These are phyloP conservation scores for Nicotiana otophora DNA, from an alignment of 257 asterid genomes.

Conservation along the genomic window DNA sequence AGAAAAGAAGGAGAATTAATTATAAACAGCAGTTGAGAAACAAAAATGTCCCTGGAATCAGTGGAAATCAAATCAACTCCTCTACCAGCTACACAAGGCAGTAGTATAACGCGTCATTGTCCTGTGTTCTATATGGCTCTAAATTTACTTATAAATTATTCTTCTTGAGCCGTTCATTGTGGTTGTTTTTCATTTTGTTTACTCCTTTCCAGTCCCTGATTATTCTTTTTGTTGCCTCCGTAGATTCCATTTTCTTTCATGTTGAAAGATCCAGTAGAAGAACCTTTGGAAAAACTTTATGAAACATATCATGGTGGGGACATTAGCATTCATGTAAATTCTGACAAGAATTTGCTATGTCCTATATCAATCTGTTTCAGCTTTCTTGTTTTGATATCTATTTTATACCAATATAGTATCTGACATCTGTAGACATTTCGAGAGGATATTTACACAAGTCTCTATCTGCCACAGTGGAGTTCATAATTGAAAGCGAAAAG, in stretches of 20 bases:
- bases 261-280: slow-evolving; percentile 46
- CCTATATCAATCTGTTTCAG: neutral
- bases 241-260: slow-evolving; percentile 70
- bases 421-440: slow-evolving; percentile 54
- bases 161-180: neutral
- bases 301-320: slow-evolving; percentile 86
- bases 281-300: slow-evolving; percentile 47
- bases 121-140: neutral
- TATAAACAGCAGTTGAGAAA: neutral
- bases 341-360: neutral
- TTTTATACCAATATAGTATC: slow-evolving; percentile 48
- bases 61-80: neutral
- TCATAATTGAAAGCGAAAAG: slow-evolving; percentile 61
- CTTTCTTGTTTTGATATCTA: slow-evolving; percentile 29
- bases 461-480: slow-evolving; percentile 57
- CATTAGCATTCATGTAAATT: slow-evolving; percentile 65
- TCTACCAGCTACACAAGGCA: neutral
- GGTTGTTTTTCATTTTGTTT: neutral
- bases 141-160: neutral
- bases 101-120: neutral
- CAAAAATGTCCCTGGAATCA: neutral
- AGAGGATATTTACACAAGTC: slow-evolving; percentile 86
- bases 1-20: neutral
- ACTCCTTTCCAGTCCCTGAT: neutral
- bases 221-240: neutral